Base-by-base conservation (phyloP, 257 asterid genomes). In the Scutellaria barbata region DNA sequence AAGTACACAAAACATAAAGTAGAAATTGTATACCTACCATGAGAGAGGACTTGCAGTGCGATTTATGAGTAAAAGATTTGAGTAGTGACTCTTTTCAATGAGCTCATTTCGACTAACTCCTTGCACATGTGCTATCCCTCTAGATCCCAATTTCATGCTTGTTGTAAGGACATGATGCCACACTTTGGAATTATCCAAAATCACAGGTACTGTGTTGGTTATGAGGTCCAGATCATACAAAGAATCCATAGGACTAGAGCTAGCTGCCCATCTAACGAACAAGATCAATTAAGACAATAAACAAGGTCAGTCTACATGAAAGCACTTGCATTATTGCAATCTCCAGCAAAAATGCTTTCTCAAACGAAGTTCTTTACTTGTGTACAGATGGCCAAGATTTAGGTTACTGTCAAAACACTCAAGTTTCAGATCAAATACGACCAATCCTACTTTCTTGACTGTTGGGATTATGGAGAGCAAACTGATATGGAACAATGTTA, bases 11-110 rank as follows among this genome's bases (percentile, higher is more conserved):
- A n/a, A 7, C 61, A 56, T 45, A 72, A n/a, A 45, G 54, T 62
- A 61, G 69, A 65, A 58, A 30, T 43, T 25, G 35, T 61, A 69
- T 13, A 54, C 85, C 79, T 86, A 82, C 99, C 99, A 95, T 33
- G 99, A 77, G 43, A 95, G 87, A 66, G 97, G 95, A 60, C 89
- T 92, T 48, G 99, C 99, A 6, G 98, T 92, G 75, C 96, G 95
- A 73, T 95, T 92, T 65, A 95, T 85, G 73, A 95, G 98, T 82
- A 95, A 73, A 68, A 92, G 86, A 81, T 87, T 84, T 39, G 94
- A 80, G 71, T 84, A 92, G 33, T 56, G 10, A 68, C 73, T 83
- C 69, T 81, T 84, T 60, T 85, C 89, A 80, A 80, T 83, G 74
- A 92, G 95, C 60, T 82, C 91, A 20, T 80, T 69, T 76, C 90